phyloP scores from a whole-genome alignment of 495 filamentous ascomycete species.

The Daldinia bambusicola region DNA sequence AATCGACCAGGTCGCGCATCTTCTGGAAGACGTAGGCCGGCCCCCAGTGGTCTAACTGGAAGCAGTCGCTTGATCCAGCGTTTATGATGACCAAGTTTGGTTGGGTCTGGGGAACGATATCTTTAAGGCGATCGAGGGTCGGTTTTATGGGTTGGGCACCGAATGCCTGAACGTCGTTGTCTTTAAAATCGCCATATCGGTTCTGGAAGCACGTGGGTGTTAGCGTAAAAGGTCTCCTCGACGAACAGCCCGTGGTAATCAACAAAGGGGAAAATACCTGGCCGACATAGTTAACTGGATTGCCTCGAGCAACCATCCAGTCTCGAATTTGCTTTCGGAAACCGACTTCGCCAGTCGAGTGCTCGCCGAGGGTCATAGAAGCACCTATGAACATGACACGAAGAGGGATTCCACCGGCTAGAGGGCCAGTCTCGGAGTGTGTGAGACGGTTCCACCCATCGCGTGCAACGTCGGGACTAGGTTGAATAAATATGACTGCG shows the following conservation, averaged over 20 bases:
- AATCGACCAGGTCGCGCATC: constrained; percentile 48
- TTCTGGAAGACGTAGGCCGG: constrained; percentile 38
- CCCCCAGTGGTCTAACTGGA: constrained; percentile 46
- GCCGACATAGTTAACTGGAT: constrained; percentile 49
- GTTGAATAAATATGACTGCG: constrained; percentile 35
- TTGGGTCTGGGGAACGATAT: constrained; percentile 45
- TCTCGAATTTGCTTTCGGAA: constrained; percentile 61
- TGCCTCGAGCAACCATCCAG: constrained; percentile 49
- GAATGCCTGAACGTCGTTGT: constrained; percentile 48
- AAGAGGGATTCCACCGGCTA: constrained; percentile 52
- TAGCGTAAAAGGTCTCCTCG: constrained; percentile 22
- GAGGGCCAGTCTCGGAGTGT: constrained; percentile 26
- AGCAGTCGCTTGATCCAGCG: constrained; percentile 47
- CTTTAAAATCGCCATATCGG: constrained; percentile 48
- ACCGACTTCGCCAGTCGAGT: constrained; percentile 62
- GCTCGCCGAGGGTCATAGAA: constrained; percentile 66
- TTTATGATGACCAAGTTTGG: constrained; percentile 49
- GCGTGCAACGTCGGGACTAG: constrained; percentile 32
- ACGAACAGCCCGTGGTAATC: constrained; percentile 9
- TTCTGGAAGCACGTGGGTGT: constrained; percentile 33
- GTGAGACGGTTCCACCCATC: constrained; percentile 38
- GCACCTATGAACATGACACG: constrained; percentile 67
- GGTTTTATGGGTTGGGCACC: constrained; percentile 46
- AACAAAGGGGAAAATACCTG: constrained; percentile 34
- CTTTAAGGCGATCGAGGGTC: constrained; percentile 42